phyloP scores from a whole-genome alignment of 306 rosid species.

The Pterocarpus santalinus region DNA sequence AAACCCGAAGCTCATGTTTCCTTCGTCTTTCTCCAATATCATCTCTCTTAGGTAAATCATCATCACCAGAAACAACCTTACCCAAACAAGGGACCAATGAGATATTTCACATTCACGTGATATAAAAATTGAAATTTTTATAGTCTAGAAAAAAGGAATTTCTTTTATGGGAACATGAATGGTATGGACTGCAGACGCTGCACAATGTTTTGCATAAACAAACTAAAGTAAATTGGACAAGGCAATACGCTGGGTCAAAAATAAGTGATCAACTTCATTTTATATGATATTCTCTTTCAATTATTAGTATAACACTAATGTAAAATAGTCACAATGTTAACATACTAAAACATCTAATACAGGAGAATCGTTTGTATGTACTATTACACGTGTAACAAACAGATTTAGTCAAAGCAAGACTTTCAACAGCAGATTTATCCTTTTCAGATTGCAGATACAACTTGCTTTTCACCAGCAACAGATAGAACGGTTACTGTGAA shows the following conservation, averaged over 20 bases:
- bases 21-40: conserved; percentile 79
- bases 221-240: conserved; percentile 13
- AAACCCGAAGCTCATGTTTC: conserved; percentile 69
- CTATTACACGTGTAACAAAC: neutral
- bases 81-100: conserved; percentile 32
- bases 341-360: conserved; percentile 17
- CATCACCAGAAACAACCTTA: conserved; percentile 90
- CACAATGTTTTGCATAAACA: conserved; percentile 4
- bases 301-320: neutral
- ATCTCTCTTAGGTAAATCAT: conserved; percentile 87
- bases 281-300: conserved; percentile 1
- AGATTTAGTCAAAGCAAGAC: neutral
- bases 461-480: neutral
- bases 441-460: conserved; percentile 10
- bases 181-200: conserved; percentile 20
- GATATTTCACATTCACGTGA: conserved; percentile 32
- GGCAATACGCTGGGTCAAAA: conserved; percentile 20
- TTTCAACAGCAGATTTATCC: conserved; percentile 17
- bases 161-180: conserved; percentile 17
- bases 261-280: conserved; percentile 25
- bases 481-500: conserved; percentile 13
- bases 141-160: conserved; percentile 6
- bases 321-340: neutral
- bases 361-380: neutral
- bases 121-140: neutral